Base-by-base conservation (phyloP, 768 basidiomycete genomes). In the Leucosporidium yakuticum region DNA sequence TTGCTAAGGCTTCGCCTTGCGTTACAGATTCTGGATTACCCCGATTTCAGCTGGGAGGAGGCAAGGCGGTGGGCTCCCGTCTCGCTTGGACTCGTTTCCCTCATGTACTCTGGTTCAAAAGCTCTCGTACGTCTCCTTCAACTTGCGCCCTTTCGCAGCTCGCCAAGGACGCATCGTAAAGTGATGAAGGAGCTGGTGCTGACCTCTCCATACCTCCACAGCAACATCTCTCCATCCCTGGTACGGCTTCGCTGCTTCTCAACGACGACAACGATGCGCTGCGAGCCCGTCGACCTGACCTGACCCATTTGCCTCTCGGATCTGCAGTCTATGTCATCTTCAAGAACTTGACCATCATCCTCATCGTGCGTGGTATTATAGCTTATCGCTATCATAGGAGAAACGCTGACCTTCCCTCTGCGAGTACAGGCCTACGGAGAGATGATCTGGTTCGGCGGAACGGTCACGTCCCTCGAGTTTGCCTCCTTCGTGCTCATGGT, bases 31-130 rank as follows among this genome's bases (percentile, higher is more conserved):
- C 90, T 95, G 73, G 86, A 87, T 19, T 91, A 97, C 81, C 85
- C 93, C 63, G 83, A 86, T 70, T 93, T 93, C 75, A 87, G 91
- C 78, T 78, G 80, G 72, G 82, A 86, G 74, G 92, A 97, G 75
- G 93, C 92, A 34, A 92, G 88, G 77, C 81, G 83, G 53, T 99
- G 96, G 96, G 90, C 93, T 79, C 94, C 93, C 19, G 89, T 99
- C 75, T 94, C 91, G 74, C 87, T 87, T 73, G 81, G 93, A 70
- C 86, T 98, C 54, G 96, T 97, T 58, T 84, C 83, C 62, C 94
- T 98, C 57, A 98, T 99, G 76, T 99, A 98, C 78, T 97, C 96
- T 0, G 96, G 95, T 7, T 94, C 91, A 32, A 99, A 99, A 80
- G 91, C 90, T 77, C 81, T 99, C 78, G 94, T 94, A 71, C 79